phyloP scores from a whole-genome alignment of 2,329 filamentous ascomycete species.

The Shiraia bambusicola region DNA sequence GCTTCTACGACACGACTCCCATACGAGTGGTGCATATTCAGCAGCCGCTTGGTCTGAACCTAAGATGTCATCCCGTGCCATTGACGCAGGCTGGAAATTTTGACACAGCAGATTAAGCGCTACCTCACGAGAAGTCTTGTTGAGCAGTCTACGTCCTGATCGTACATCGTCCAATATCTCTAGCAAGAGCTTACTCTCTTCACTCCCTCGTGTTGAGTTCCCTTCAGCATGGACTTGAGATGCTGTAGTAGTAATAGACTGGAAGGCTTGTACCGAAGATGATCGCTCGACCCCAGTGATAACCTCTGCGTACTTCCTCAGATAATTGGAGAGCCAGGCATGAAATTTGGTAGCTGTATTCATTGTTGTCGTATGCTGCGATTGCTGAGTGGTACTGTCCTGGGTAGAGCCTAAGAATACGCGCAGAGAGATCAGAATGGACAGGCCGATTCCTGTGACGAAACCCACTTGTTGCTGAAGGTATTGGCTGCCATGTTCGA shows the following conservation, averaged over 20 bases:
- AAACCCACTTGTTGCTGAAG: constrained; percentile 70
- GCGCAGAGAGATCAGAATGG: constrained; percentile 75
- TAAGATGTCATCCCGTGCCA: constrained; percentile 66
- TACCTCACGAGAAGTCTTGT: constrained; percentile 66
- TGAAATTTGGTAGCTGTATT: constrained; percentile 75
- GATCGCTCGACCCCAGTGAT: constrained; percentile 20
- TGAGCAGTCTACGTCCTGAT: constrained; percentile 64
- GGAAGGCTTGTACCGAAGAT: constrained; percentile 57
- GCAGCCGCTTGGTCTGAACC: constrained; percentile 66
- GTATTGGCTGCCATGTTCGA: constrained; percentile 66
- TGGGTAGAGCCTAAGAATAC: constrained; percentile 74
- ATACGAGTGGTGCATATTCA: constrained; percentile 66
- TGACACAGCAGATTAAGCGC: constrained; percentile 73
- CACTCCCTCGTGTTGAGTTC: constrained; percentile 66
- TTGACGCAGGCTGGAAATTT: constrained; percentile 66
- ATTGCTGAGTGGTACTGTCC: constrained; percentile 81
- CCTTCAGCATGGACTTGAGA: constrained; percentile 67
- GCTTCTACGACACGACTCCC: constrained; percentile 71
- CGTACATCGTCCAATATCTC: constrained; percentile 75
- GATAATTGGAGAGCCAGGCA: constrained; percentile 71
- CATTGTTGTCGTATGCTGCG: constrained; percentile 75
- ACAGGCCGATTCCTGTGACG: constrained; percentile 75
- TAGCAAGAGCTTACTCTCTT: constrained; percentile 79
- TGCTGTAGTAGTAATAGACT: constrained; percentile 68
- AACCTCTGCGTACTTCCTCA: constrained; percentile 55